A percentile compares a stretch with the other conserved stretches of the same genome.
Conservation (phyloP, 1,284 basidiomycete genomes). For the Cutaneotrichosporon mucoides region DNA sequence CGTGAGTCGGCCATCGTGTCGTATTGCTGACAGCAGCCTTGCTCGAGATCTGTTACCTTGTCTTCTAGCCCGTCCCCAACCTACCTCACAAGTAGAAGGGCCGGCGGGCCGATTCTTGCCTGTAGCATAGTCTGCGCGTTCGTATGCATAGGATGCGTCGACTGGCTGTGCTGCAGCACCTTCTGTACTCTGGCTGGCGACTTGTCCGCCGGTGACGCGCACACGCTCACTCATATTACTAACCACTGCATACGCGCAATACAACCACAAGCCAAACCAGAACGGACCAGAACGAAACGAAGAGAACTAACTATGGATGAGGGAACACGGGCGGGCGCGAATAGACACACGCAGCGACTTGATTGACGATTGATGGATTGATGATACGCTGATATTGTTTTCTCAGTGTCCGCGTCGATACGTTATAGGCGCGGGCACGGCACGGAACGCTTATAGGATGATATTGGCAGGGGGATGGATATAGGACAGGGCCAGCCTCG, state of each 20-base stretch:
- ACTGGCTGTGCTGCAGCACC: not conserved
- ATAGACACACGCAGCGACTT: not conserved
- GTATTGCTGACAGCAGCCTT: constrained; percentile 7
- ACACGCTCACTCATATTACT: not conserved
- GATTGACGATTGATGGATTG: not conserved
- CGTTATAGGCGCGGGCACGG: not conserved
- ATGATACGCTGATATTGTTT: not conserved
- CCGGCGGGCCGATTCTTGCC: too few species aligned
- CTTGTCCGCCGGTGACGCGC: too few species aligned
- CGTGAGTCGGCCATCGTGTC: constrained; percentile 41
- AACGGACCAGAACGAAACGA: not conserved
- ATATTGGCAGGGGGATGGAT: too few species aligned
- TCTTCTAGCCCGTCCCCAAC: constrained; percentile 3
- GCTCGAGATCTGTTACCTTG: constrained; percentile 18
- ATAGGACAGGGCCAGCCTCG: too few species aligned
- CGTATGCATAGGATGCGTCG: not conserved
- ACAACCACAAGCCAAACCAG: not conserved
- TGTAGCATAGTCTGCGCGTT: not conserved
- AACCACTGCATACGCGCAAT: not conserved
- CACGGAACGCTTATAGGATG: not conserved
- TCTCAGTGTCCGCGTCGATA: not conserved
- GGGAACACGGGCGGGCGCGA: not conserved
- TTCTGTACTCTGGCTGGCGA: not conserved
- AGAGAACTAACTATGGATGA: too few species aligned
- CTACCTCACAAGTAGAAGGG: too few species aligned